Percentiles rank a stretch among this genome's conserved stretches.
phyloP scores from a whole-genome alignment of 176 grass and related monocot species.

The Cenchrus fungigraminus region DNA sequence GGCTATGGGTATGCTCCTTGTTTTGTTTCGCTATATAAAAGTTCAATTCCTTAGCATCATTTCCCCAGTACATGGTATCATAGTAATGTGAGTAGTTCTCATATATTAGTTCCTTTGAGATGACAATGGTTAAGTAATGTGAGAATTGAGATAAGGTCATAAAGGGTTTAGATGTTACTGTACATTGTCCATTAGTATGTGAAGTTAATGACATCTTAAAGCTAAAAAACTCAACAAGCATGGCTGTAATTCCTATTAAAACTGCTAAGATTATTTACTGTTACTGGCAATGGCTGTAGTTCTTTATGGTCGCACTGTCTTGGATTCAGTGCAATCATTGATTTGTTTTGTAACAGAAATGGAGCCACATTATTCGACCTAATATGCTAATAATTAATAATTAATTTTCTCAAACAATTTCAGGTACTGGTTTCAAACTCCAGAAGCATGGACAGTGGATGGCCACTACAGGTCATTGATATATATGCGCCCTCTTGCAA shows the following conservation, averaged over 20 bases:
- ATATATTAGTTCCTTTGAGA: conserved; percentile 23
- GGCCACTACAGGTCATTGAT: conserved; percentile 90
- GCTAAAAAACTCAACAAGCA: background rate
- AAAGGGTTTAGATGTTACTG: background rate
- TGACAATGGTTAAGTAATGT: background rate
- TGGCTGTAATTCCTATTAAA: background rate
- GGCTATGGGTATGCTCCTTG: conserved; percentile 79
- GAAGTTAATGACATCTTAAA: background rate
- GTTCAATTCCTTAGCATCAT: background rate
- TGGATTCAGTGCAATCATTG: background rate
- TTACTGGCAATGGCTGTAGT: conserved; percentile 14
- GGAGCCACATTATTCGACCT: background rate
- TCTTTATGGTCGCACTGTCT: conserved; percentile 11
- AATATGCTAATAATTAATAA: background rate
- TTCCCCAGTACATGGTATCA: conserved; percentile 8
- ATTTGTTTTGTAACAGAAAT: conserved; percentile 24
- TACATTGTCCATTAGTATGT: conserved; percentile 6
- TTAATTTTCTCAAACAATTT: conserved; percentile 15
- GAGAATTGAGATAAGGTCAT: background rate
- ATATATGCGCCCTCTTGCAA: conserved; percentile 91
- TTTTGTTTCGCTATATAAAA: conserved; percentile 25
- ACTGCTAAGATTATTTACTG: background rate
- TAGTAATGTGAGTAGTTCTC: conserved; percentile 32
- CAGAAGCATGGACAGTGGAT: conserved; percentile 86
- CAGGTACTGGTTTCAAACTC: conserved; percentile 98